These are phyloP conservation scores for Camillea tinctor DNA, from an alignment of 2,329 filamentous ascomycete genomes.

Conservation along the genomic window DNA sequence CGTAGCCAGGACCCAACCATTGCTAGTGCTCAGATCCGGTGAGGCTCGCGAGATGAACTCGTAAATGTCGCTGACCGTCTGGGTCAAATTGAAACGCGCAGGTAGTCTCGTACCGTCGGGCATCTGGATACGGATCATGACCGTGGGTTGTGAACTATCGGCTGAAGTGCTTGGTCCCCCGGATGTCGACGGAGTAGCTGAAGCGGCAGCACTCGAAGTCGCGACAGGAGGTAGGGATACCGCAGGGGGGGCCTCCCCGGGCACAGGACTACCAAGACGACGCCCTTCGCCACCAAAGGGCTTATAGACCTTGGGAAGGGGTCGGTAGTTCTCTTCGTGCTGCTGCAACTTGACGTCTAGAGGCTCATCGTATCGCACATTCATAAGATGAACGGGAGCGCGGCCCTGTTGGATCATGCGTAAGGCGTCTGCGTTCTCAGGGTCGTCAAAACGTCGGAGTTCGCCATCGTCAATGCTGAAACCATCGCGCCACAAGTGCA, in stretches of 20 bases:
- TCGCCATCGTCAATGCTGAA: constrained; percentile 83
- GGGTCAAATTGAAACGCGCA: constrained; percentile 78
- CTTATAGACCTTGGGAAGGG: constrained; percentile 72
- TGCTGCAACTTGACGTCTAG: constrained; percentile 78
- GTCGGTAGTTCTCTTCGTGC: constrained; percentile 71
- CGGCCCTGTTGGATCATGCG: constrained; percentile 75
- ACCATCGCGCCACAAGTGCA: constrained; percentile 81
- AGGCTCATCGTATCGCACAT: constrained; percentile 70
- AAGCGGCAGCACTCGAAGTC: constrained; percentile 33
- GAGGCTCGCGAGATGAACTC: constrained; percentile 68
- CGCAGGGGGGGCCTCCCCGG: constrained; percentile 49
- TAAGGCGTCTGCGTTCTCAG: constrained; percentile 68
- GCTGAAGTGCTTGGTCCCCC: constrained; percentile 37
- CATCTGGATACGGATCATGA: constrained; percentile 74
- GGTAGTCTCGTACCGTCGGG: constrained; percentile 74
- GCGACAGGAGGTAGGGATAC: constrained; percentile 30
- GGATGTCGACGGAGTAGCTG: constrained; percentile 28
- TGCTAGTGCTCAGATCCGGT: constrained; percentile 53
- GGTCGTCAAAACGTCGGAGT: constrained; percentile 76
- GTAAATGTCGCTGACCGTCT: constrained; percentile 77
- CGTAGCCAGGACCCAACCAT: constrained; percentile 73
- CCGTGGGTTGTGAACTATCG: constrained; percentile 64
- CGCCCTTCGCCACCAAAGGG: constrained; percentile 72
- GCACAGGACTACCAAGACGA: constrained; percentile 74
- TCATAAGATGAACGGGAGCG: constrained; percentile 75